Evolutionary conservation across 2,329 filamentous ascomycete genomes (phyloP).

Genomic region (Talaromyces sp.): DNA sequence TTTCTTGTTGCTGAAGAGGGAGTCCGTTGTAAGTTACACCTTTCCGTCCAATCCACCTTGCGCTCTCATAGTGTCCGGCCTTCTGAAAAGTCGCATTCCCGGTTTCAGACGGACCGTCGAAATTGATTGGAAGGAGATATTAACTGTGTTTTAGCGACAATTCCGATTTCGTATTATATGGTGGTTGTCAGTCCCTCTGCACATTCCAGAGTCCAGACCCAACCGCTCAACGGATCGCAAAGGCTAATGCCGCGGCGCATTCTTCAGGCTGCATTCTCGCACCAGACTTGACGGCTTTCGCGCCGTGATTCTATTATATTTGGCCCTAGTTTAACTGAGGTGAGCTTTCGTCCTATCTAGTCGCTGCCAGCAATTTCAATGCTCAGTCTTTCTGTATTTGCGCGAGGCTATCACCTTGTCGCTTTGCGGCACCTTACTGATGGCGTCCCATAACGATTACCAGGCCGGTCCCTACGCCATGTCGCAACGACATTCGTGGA

Average conservation of each 20-base stretch:
- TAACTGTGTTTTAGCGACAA: neutral
- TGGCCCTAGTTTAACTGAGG: neutral
- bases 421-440: conserved; percentile 15
- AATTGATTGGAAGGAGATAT: neutral
- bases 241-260: conserved; percentile 15
- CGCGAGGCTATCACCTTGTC: conserved; percentile 11
- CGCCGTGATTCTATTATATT: neutral
- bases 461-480: conserved; percentile 24
- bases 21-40: neutral
- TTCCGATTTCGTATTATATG: neutral
- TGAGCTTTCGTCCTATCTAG: neutral
- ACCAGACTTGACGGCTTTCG: neutral
- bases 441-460: neutral
- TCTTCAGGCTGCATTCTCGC: conserved; percentile 16
- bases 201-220: conserved; percentile 12
- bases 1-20: neutral
- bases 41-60: neutral
- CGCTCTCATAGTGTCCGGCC: neutral
- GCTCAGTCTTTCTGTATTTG: neutral
- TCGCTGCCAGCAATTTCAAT: conserved; percentile 3
- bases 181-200: conserved; percentile 7
- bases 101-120: neutral
- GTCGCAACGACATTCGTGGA: conserved; percentile 52
- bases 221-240: conserved; percentile 9
- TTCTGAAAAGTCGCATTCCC: neutral